Evolutionary conservation across 768 basidiomycete species (phyloP).

Genomic region (Kwoniella botswanensis): DNA sequence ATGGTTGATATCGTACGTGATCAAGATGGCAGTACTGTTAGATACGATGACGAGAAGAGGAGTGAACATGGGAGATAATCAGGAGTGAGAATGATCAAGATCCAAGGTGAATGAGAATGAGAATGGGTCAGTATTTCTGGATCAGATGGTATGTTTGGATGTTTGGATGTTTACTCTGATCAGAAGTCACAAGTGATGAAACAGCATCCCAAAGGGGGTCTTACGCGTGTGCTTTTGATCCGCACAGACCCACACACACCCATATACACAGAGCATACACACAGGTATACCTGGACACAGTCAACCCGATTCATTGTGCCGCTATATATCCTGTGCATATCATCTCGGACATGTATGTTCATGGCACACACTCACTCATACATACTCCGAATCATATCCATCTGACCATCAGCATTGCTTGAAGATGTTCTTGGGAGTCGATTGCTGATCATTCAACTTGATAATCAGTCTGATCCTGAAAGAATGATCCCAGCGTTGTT

Average conservation of each 20-base stretch:
- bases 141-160: neutral
- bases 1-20: neutral
- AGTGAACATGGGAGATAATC: too few relatives aligned
- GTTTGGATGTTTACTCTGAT: constrained; percentile 6
- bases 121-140: too few relatives aligned
- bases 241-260: constrained; percentile 2
- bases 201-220: neutral
- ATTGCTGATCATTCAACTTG: constrained; percentile 11
- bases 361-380: neutral
- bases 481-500: constrained; percentile 1
- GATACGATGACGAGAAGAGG: neutral
- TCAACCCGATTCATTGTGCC: neutral
- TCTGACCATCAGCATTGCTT: too few relatives aligned
- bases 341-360: neutral
- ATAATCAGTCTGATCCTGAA: neutral
- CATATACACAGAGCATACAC: too few relatives aligned
- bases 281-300: neutral
- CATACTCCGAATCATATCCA: neutral
- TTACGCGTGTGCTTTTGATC: constrained; percentile 14
- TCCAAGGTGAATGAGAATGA: too few relatives aligned
- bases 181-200: neutral
- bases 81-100: too few relatives aligned
- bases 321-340: neutral
- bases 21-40: neutral
- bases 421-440: neutral